Evolutionary conservation across 2,329 filamentous ascomycete genomes (phyloP).

Genomic region (Monosporascus sp.): DNA sequence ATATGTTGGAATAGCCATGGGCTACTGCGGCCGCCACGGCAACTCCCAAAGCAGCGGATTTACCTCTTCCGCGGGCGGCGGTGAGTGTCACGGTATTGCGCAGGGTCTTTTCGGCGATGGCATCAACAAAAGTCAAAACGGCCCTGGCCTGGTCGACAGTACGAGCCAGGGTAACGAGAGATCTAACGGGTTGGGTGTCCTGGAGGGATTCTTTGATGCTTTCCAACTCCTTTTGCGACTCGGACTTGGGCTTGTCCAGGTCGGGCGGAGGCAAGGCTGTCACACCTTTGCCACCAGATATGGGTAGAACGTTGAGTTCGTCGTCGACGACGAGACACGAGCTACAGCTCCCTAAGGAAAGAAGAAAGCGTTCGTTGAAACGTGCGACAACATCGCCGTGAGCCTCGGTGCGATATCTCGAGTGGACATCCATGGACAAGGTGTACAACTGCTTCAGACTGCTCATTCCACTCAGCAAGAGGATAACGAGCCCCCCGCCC

Average conservation of each 20-base stretch:
- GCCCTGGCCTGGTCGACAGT: slow-evolving; percentile 97
- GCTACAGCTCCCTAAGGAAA: slow-evolving; percentile 92
- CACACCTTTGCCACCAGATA: slow-evolving; percentile 90
- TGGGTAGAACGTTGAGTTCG: slow-evolving; percentile 93
- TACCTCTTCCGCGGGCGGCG: slow-evolving; percentile 89
- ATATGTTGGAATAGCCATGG: slow-evolving; percentile 98
- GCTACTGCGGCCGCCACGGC: slow-evolving; percentile 91
- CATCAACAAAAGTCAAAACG: slow-evolving; percentile 92
- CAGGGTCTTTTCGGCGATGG: slow-evolving; percentile 92
- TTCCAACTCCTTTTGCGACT: slow-evolving; percentile 70
- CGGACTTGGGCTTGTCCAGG: slow-evolving; percentile 65
- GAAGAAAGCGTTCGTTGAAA: slow-evolving; percentile 96
- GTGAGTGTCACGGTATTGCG: slow-evolving; percentile 91
- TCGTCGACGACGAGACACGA: slow-evolving; percentile 95
- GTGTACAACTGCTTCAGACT: slow-evolving; percentile 97
- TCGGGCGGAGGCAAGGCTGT: slow-evolving; percentile 74
- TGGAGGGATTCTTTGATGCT: slow-evolving; percentile 81
- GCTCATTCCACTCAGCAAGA: slow-evolving; percentile 92
- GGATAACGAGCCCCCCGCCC: slow-evolving; percentile 83
- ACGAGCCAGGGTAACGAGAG: slow-evolving; percentile 75
- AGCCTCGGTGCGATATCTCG: slow-evolving; percentile 91
- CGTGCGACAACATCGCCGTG: slow-evolving; percentile 90
- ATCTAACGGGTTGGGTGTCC: slow-evolving; percentile 81
- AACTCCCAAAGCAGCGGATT: slow-evolving; percentile 92
- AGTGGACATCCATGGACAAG: slow-evolving; percentile 95